phyloP scores from a whole-genome alignment of 106 monocot genomes.

The Vanilla planifolia region DNA sequence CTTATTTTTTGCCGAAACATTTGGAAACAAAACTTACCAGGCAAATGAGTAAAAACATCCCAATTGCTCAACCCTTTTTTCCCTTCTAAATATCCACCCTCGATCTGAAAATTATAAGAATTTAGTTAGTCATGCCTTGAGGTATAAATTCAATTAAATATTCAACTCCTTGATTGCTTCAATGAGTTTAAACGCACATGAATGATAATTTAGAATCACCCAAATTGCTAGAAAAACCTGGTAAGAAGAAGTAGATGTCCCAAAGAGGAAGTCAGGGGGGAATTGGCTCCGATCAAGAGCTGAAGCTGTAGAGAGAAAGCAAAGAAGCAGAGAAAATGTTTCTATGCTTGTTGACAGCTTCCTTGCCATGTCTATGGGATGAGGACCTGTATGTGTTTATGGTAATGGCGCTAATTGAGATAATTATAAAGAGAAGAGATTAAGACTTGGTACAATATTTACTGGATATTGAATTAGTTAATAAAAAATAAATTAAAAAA shows the following conservation, averaged over 20 bases:
- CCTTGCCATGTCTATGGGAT: too few relatives aligned
- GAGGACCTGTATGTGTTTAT: too few relatives aligned
- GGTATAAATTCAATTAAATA: not conserved
- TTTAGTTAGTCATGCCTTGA: too few relatives aligned
- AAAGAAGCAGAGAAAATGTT: not conserved
- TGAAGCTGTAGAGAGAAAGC: not conserved
- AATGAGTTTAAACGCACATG: not conserved
- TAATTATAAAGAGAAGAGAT: too few relatives aligned
- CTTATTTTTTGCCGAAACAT: too few relatives aligned
- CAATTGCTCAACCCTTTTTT: constrained; percentile 43
- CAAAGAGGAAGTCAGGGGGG: constrained; percentile 8
- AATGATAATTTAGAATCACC: not conserved
- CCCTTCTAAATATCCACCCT: constrained; percentile 34
- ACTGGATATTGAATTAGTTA: too few relatives aligned
- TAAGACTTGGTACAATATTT: too few relatives aligned
- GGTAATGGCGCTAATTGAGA: too few relatives aligned
- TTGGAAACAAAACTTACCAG: constrained; percentile 12
- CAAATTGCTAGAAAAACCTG: not conserved
- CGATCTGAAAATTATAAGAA: constrained; percentile 17
- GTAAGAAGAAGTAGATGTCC: constrained; percentile 5
- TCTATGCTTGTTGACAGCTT: too few relatives aligned
- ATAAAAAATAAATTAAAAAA: too few relatives aligned
- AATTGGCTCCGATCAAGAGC: constrained; percentile 1
- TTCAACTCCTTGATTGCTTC: not conserved
- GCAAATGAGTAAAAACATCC: constrained; percentile 27